Base-by-base conservation (phyloP, 768 basidiomycete genomes). In the Mycena belliarum region DNA sequence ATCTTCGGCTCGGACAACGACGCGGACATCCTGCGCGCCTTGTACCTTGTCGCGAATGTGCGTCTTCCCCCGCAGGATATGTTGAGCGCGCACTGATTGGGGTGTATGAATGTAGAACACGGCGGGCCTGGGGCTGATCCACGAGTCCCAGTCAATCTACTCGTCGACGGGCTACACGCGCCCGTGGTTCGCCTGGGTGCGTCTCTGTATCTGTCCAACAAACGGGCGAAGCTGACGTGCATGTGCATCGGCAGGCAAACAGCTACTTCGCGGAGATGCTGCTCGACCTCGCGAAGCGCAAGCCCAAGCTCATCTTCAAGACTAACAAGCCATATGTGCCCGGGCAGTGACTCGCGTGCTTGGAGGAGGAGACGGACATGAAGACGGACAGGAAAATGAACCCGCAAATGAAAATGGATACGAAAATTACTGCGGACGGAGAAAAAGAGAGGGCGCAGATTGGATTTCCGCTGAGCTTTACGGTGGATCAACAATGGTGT, bases 191-290 rank as follows among this genome's bases (percentile, higher is more conserved):
- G 57, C 57, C 9, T 59, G 57, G 57, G 57, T 58, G 24, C 45
- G 50, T 20, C 4, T 21, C 23, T 41, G 9, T 23, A 18, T 20
- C 38, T 20, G 12, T 16, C 16, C 12, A 18, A 6, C 12, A 6
- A 18, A 38, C 20, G 37, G 10, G 18, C 37, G 16, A n/a, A 38
- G 35, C 37, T 38, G 37, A 38, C 18, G 18, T 38, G 33, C 33
- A 35, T 38, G 37, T 15, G 37, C 4, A 38, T 11, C 7, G 7
- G 18, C 38, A 58, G 57, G 57, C 85, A 15, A 90, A 89, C 68
- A 88, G 87, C 70, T 92, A 87, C 70, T 91, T 91, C 66, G 84
- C 89, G 33, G 89, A 91, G 74, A 89, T 91, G 87, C 74, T 91
- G 20, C 71, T 91, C 52, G 89, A 92, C 64, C 75, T 92, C 32